Base-by-base conservation (phyloP, 2,329 filamentous ascomycete genomes). In the Trichoderma cornu-damae region DNA sequence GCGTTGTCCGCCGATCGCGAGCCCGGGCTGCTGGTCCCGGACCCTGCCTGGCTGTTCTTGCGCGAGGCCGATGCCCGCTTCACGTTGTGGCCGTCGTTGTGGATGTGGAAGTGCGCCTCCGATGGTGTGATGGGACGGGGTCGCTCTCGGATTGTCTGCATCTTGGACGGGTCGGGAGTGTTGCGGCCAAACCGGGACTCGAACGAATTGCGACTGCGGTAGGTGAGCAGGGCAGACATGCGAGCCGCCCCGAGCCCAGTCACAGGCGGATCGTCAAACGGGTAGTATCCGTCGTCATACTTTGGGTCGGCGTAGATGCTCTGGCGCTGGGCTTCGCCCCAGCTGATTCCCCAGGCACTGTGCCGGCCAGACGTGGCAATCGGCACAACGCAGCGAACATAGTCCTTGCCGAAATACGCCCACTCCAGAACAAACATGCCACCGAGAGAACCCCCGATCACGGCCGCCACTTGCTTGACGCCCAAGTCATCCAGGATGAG, bases 241-340 rank as follows among this genome's bases (percentile, higher is more conserved):
- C 94, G 90, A 24, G 94, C 94, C 6, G 94, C 94, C 11, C 92
- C 91, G 2, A 99, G 82, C 0, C 94, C 94, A 1, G 91, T 88
- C 0, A 85, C 78, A 0, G 94, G 94, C 32, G 92, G 92, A 65
- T 97, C 90, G 30, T 88, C 81, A 66, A 94, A 95, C 1, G 84
- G 68, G 70, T 97, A 99, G 74, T 96, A 97, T 43, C 94, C 94
- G 67, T 97, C 92, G 61, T 96, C 91, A 72, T 99, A 99, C 76
- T 96, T 97, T 30, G 94, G 94, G 70, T 99, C 94, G 37, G 90
- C 92, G 74, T 97, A 99, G 70, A 99, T 97, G 79, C 88, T 92
- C 74, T 94, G 89, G 51, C 90, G 81, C 71, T 95, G 90, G 3
- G 89, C 89, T 70, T 94, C 90, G 40, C 89, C 89, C 90, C 90